Percentiles rank a stretch among this genome's conserved stretches.
Evolutionary conservation across 2,329 filamentous ascomycete species (phyloP).

Genomic region (Microcera coccophila): DNA sequence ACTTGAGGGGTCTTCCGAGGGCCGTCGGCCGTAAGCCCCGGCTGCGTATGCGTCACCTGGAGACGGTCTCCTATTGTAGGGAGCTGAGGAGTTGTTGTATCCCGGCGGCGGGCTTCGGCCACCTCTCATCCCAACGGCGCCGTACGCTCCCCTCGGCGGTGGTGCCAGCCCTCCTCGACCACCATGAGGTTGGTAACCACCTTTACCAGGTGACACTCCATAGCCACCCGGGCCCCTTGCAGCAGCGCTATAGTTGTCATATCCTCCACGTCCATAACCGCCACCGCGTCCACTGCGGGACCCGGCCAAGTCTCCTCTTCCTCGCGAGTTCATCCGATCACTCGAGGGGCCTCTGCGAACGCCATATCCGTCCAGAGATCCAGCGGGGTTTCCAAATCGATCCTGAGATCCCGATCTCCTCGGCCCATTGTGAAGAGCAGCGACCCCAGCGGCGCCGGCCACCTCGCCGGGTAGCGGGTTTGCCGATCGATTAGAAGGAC

Average conservation of each 20-base stretch:
- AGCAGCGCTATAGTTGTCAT: slow-evolving; percentile 45
- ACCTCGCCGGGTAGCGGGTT: slow-evolving; percentile 42
- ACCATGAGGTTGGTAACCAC: slow-evolving; percentile 41
- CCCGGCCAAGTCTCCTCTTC: slow-evolving; percentile 47
- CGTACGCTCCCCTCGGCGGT: slow-evolving; percentile 32
- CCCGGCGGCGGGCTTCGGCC: slow-evolving; percentile 38
- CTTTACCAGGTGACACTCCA: slow-evolving; percentile 38
- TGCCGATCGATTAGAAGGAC: slow-evolving; percentile 56
- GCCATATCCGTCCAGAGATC: slow-evolving; percentile 43
- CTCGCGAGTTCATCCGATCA: slow-evolving; percentile 49
- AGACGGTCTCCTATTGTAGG: slow-evolving; percentile 38
- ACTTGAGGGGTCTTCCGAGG: slow-evolving; percentile 33
- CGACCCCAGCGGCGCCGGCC: slow-evolving; percentile 32
- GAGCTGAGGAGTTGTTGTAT: slow-evolving; percentile 34
- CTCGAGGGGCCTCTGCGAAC: slow-evolving; percentile 45
- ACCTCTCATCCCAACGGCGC: slow-evolving; percentile 26
- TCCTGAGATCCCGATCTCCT: slow-evolving; percentile 49
- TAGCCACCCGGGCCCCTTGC: slow-evolving; percentile 42
- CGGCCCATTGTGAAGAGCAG: slow-evolving; percentile 31
- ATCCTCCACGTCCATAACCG: slow-evolving; percentile 50
- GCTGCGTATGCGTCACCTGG: slow-evolving; percentile 40
- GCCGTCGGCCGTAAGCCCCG: slow-evolving; percentile 36
- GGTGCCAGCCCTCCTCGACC: slow-evolving; percentile 33
- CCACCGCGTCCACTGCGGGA: slow-evolving; percentile 45
- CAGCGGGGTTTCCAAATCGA: slow-evolving; percentile 59